These are phyloP conservation scores for Pseudogymnoascus sp. DNA, from an alignment of 2,329 filamentous ascomycete genomes.

Conservation along the genomic window DNA sequence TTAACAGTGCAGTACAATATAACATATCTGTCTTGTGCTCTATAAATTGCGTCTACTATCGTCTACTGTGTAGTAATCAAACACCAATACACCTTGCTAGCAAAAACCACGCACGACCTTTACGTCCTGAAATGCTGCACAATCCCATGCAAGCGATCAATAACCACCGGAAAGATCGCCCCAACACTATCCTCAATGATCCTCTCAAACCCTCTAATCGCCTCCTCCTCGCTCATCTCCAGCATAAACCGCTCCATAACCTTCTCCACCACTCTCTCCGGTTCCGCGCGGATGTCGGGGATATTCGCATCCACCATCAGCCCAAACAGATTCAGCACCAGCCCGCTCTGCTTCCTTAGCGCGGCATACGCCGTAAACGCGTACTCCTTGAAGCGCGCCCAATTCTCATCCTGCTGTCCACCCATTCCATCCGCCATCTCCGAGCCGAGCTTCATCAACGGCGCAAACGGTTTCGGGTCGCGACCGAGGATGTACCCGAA, in stretches of 20 bases:
- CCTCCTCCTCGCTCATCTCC: constrained; percentile 86
- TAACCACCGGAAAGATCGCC: constrained; percentile 85
- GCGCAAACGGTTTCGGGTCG: constrained; percentile 94
- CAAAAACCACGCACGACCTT: background rate
- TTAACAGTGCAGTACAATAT: background rate
- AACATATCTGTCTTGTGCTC: background rate
- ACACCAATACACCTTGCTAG: background rate
- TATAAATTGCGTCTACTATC: background rate
- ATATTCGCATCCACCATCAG: constrained; percentile 98
- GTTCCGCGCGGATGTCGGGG: constrained; percentile 85
- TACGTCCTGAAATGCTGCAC: constrained; percentile 84
- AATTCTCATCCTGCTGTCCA: constrained; percentile 71
- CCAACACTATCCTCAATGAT: constrained; percentile 87
- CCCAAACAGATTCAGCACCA: constrained; percentile 92
- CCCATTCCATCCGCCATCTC: constrained; percentile 99
- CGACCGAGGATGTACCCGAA: constrained; percentile 97
- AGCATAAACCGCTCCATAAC: constrained; percentile 92
- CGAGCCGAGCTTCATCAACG: constrained; percentile 91
- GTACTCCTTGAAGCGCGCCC: constrained; percentile 86
- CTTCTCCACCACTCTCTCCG: constrained; percentile 89
- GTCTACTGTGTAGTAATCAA: background rate
- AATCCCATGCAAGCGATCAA: constrained; percentile 89
- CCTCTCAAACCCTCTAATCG: constrained; percentile 77
- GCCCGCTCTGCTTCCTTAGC: constrained; percentile 77
- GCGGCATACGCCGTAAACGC: constrained; percentile 93